Conservation (phyloP, 371 early-diverging fungal genomes). For the Synchytrium microbalum region DNA sequence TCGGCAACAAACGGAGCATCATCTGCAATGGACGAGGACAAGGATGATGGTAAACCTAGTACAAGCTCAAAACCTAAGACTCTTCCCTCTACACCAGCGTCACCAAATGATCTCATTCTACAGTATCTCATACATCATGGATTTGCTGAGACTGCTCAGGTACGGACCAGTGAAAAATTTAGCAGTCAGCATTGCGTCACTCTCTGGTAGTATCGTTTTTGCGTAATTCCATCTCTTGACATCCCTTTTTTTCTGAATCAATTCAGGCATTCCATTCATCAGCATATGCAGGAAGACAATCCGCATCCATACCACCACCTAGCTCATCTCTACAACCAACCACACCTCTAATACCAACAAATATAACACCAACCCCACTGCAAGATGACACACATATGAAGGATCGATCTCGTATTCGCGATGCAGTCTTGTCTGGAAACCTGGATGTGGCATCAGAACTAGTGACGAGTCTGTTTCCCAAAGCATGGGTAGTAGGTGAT, state of each 20-base stretch:
- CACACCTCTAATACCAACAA: neutral
- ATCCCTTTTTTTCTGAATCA: slow-evolving; percentile 64
- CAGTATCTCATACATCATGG: slow-evolving; percentile 73
- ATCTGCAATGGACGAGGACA: neutral
- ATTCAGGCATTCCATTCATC: slow-evolving; percentile 40
- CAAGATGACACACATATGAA: slow-evolving; percentile 25
- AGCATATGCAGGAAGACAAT: neutral
- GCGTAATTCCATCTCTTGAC: slow-evolving; percentile 19
- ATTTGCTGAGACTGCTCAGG: slow-evolving; percentile 59
- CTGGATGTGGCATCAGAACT: neutral
- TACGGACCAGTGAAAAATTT: slow-evolving; percentile 5
- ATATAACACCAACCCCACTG: slow-evolving; percentile 20
- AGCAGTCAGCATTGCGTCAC: slow-evolving; percentile 12
- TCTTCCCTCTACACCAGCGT: neutral
- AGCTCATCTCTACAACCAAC: neutral
- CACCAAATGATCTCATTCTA: slow-evolving; percentile 54
- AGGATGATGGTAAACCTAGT: neutral
- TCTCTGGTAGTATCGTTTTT: slow-evolving; percentile 27
- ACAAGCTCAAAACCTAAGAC: neutral
- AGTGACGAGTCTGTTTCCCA: neutral
- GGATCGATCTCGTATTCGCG: slow-evolving; percentile 14
- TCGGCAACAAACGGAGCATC: slow-evolving; percentile 8
- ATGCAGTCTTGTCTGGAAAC: neutral
- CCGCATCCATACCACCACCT: neutral
- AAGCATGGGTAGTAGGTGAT: neutral